phyloP scores from a whole-genome alignment of 306 rosid species.

The Glycyrrhiza uralensis region DNA sequence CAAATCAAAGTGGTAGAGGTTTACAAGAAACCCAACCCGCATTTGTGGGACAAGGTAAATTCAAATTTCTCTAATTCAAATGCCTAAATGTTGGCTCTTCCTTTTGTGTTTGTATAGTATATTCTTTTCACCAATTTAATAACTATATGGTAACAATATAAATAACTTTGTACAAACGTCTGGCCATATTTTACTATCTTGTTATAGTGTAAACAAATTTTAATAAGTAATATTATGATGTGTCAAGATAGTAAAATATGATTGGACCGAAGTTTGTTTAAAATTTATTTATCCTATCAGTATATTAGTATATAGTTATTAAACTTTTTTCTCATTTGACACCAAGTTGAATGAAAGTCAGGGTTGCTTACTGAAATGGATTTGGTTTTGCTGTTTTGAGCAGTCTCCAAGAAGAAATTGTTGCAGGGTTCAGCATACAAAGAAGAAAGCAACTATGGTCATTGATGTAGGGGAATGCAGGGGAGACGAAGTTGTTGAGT shows the following conservation, averaged over 20 bases:
- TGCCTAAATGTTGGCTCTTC: not conserved
- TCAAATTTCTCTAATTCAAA: not conserved
- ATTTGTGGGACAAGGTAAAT: conserved; percentile 67
- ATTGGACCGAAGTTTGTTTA: too few relatives aligned
- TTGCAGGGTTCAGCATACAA: conserved; percentile 43
- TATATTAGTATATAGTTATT: too few relatives aligned
- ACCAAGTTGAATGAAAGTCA: not conserved
- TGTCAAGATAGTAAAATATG: too few relatives aligned
- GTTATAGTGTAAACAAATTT: too few relatives aligned
- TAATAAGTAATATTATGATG: too few relatives aligned
- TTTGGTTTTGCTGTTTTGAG: conserved; percentile 16
- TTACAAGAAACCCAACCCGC: conserved; percentile 47
- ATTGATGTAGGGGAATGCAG: conserved; percentile 61
- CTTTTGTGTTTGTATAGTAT: not conserved
- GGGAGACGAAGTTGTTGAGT: conserved; percentile 49
- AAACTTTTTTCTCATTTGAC: too few relatives aligned
- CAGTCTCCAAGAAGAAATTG: conserved; percentile 79
- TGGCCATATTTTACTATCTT: too few relatives aligned
- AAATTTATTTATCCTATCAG: too few relatives aligned
- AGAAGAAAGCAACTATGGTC: conserved; percentile 39
- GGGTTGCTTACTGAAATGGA: not conserved
- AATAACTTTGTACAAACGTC: too few relatives aligned
- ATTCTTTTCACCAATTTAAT: too few relatives aligned
- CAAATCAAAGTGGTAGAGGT: conserved; percentile 38
- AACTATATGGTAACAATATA: too few relatives aligned